phyloP scores from a whole-genome alignment of 2,329 filamentous ascomycete species.

The Colletotrichum eleusines region DNA sequence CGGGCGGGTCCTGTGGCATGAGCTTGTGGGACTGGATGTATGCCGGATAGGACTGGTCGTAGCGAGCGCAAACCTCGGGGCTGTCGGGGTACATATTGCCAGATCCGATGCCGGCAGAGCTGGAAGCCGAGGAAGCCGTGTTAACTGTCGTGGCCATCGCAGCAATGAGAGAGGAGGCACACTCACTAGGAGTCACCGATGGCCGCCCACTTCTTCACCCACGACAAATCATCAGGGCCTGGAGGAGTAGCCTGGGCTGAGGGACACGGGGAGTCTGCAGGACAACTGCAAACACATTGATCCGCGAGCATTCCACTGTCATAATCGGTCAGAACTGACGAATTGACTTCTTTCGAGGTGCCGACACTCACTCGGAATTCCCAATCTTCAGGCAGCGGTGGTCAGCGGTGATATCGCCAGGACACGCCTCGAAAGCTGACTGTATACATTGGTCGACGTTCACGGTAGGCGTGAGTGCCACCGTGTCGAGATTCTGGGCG shows the following conservation, averaged over 20 bases:
- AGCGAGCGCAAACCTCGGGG: constrained; percentile 46
- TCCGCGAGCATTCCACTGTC: not conserved
- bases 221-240: constrained; percentile 43
- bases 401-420: not conserved
- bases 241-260: not conserved
- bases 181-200: constrained; percentile 51
- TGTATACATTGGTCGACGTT: not conserved
- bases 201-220: constrained; percentile 50
- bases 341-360: no score
- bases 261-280: not conserved
- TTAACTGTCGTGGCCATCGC: not conserved
- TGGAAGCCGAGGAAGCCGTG: not conserved
- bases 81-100: not conserved
- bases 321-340: no score
- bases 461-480: no score
- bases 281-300: not conserved
- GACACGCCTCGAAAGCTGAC: not conserved
- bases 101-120: constrained; percentile 8
- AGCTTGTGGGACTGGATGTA: constrained; percentile 43
- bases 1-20: constrained; percentile 42
- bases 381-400: not conserved
- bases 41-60: constrained; percentile 47
- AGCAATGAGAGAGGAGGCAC: no score
- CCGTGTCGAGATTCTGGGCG: not conserved
- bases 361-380: not conserved